Evolutionary conservation across 1,284 basidiomycete genomes (phyloP), one percentile per base, ranked within the genome.

Genomic region (Boletus semigastroideus): DNA sequence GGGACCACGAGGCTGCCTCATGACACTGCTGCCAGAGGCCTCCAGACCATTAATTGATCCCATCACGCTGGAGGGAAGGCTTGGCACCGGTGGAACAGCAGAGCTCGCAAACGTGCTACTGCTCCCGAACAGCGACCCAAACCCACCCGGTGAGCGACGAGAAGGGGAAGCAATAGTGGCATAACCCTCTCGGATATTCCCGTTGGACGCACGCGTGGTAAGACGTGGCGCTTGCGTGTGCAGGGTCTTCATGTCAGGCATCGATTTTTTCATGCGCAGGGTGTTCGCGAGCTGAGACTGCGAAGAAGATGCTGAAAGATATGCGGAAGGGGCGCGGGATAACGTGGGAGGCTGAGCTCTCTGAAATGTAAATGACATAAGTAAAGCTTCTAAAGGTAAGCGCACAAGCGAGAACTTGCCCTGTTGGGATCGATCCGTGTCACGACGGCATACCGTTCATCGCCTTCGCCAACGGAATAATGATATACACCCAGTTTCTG

Each of bases 401-500:
- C 1, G 25, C 7, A 17, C 17, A 57, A 59, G 55, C 46, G 59
- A 61, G 47, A 53, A 74, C 80, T 65, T 67, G 86, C 89, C 75
- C 84, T 80, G 63, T 86, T 80, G 46, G 87, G 87, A 72, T 90
- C 87, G 62, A 87, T 86, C 56, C 86, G 87, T 65, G 90, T 93
- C 19, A 99, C 94, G 37, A 98, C 91, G 14, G 94, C 96, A 68
- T 93, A 91, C 55, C 94, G 78, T 50, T 94, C 91, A 12, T 97
- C 94, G 31, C 92, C 93, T 64, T 94, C 92, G 12, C 95, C 96
- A 37, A 94, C 83, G 28, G 92, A 95, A 61, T 94, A 92, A 70
- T 98, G 95, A 68, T 90, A 95, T 22, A 99, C 87, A 48, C 92
- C 93, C 16, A 99, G 79, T 73, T 94, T 97, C 72, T 96, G 93